Evolutionary conservation across 805 yeast genomes (phyloP).

Genomic region (Teunomyces barrocoloradensis): DNA sequence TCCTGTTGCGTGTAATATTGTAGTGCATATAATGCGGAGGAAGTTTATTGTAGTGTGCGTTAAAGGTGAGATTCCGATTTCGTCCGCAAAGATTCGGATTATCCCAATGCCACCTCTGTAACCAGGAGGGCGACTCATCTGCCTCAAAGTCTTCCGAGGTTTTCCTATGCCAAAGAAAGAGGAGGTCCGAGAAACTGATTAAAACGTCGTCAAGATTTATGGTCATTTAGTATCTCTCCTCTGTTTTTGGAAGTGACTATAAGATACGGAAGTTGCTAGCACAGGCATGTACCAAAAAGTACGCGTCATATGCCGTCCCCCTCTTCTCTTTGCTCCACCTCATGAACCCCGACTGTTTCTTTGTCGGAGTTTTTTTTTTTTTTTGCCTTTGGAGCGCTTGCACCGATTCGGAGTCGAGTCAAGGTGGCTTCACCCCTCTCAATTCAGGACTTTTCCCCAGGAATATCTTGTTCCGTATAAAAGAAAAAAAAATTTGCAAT

Average conservation of each 20-base stretch:
- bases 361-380: neutral
- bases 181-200: neutral
- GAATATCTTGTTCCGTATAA: slow-evolving; percentile 2
- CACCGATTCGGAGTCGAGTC: slow-evolving; percentile 4
- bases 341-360: neutral
- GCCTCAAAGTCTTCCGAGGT: slow-evolving; percentile 3
- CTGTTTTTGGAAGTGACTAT: too few relatives aligned
- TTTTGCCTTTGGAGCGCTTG: neutral
- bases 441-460: slow-evolving; percentile 2
- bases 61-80: neutral
- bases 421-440: slow-evolving; percentile 2
- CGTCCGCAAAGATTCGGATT: slow-evolving; percentile 1
- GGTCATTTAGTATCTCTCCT: neutral
- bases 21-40: slow-evolving; percentile 2
- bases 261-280: too few relatives aligned
- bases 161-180: slow-evolving; percentile 3
- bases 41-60: slow-evolving; percentile 1
- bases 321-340: neutral
- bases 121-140: slow-evolving; percentile 4
- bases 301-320: neutral
- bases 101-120: neutral
- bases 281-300: too few relatives aligned
- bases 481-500: slow-evolving; percentile 7
- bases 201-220: neutral
- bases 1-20: neutral